Conservation (phyloP, 805 yeast genomes). For the Starmera caribaea region DNA sequence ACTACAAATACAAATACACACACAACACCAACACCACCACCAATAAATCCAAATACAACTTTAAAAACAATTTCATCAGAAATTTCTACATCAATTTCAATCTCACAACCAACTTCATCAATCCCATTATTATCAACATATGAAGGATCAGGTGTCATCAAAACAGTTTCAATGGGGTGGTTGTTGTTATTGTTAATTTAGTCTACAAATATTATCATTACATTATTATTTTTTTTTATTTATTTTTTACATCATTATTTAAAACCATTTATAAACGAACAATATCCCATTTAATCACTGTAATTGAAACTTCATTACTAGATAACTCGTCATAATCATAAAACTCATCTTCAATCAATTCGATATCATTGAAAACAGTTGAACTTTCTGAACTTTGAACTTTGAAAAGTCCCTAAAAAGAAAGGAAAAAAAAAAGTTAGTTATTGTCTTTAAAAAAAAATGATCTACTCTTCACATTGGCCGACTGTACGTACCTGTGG, state of each 20-base stretch:
- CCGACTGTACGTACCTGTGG: slow-evolving; percentile 35
- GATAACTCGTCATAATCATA: slow-evolving; percentile 90
- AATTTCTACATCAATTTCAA: background rate
- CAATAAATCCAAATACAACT: slow-evolving; percentile 6
- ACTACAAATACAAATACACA: slow-evolving; percentile 4
- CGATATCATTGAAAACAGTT: slow-evolving; percentile 53
- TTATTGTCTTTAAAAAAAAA: background rate
- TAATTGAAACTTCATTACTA: slow-evolving; percentile 69
- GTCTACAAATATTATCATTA: too few species aligned
- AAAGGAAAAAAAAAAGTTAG: slow-evolving; percentile 2
- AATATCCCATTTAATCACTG: slow-evolving; percentile 64
- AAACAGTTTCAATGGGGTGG: background rate
- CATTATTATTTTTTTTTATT: background rate
- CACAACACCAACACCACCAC: slow-evolving; percentile 3
- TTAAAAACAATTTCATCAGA: slow-evolving; percentile 4
- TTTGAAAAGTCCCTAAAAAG: slow-evolving; percentile 38
- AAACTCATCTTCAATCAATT: slow-evolving; percentile 78
- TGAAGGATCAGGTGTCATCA: slow-evolving; percentile 6
- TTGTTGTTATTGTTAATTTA: background rate
- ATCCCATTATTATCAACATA: slow-evolving; percentile 1
- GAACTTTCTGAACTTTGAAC: slow-evolving; percentile 44
- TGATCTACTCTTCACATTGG: background rate
- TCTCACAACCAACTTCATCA: background rate
- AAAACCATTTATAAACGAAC: slow-evolving; percentile 12
- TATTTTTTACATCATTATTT: background rate